Evolutionary conservation across 2,329 filamentous ascomycete genomes (phyloP).

Genomic region (Fusarium miscanthi): DNA sequence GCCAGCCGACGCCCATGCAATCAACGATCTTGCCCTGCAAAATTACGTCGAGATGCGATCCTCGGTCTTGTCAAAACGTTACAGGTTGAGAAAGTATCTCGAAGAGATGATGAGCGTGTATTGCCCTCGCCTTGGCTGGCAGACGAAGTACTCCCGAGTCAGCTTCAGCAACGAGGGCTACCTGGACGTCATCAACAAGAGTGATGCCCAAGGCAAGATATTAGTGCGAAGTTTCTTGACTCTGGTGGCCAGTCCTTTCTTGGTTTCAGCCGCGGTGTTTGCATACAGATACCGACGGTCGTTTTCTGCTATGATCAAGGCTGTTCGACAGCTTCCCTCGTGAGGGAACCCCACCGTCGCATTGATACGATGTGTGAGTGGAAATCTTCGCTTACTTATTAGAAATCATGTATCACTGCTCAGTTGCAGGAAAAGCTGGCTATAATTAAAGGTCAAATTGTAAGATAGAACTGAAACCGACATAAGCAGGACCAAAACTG

Average conservation of each 20-base stretch:
- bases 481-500: neutral
- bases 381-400: neutral
- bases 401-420: neutral
- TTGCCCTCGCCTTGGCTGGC: slow-evolving; percentile 83
- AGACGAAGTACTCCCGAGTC: slow-evolving; percentile 90
- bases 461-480: slow-evolving; percentile 15
- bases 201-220: slow-evolving; percentile 74
- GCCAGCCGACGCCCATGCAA: slow-evolving; percentile 82
- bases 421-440: slow-evolving; percentile 8
- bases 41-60: slow-evolving; percentile 97
- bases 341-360: neutral
- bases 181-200: slow-evolving; percentile 79
- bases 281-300: slow-evolving; percentile 45
- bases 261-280: slow-evolving; percentile 40
- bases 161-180: slow-evolving; percentile 96
- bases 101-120: slow-evolving; percentile 86
- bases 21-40: slow-evolving; percentile 89
- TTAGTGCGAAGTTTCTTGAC: slow-evolving; percentile 60
- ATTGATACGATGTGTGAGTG: neutral
- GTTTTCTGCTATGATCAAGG: slow-evolving; percentile 35
- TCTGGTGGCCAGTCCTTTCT: slow-evolving; percentile 49
- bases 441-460: slow-evolving; percentile 4
- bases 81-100: slow-evolving; percentile 83
- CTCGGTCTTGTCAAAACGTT: slow-evolving; percentile 81
- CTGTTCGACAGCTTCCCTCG: slow-evolving; percentile 23